Evolutionary conservation across 257 asterid species (phyloP).

Genomic region (Echites panduratus): DNA sequence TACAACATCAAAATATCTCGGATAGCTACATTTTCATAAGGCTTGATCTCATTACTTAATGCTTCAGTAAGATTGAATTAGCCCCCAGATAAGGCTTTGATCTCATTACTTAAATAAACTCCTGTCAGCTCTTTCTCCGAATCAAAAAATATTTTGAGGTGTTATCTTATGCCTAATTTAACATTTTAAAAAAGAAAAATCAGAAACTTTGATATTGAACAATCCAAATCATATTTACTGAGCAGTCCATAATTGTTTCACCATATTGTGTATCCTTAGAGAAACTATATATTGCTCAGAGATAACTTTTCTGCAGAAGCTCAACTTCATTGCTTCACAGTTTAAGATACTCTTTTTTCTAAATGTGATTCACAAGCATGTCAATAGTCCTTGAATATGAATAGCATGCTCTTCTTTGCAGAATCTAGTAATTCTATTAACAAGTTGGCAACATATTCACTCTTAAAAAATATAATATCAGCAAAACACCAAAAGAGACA

Average conservation of each 20-base stretch:
- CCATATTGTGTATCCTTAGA: neutral
- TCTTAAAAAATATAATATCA: neutral
- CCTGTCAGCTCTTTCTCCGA: neutral
- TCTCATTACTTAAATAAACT: neutral
- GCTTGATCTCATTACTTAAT: neutral
- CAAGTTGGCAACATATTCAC: neutral
- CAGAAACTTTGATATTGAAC: neutral
- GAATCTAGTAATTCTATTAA: neutral
- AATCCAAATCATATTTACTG: neutral
- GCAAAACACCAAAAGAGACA: neutral
- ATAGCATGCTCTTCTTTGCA: slow-evolving; percentile 3
- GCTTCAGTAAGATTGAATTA: too few relatives aligned
- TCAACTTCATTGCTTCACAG: neutral
- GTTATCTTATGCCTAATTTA: neutral
- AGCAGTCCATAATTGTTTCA: neutral
- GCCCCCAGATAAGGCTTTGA: neutral
- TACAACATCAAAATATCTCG: neutral
- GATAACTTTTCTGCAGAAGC: neutral
- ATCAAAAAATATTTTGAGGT: neutral
- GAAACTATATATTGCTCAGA: neutral
- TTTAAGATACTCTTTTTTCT: neutral
- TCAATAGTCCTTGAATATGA: neutral
- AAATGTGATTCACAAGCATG: neutral
- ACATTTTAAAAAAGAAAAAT: neutral
- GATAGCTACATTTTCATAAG: neutral